Conservation (phyloP, 2,329 filamentous ascomycete genomes). For the Mollisia scopiformis region DNA sequence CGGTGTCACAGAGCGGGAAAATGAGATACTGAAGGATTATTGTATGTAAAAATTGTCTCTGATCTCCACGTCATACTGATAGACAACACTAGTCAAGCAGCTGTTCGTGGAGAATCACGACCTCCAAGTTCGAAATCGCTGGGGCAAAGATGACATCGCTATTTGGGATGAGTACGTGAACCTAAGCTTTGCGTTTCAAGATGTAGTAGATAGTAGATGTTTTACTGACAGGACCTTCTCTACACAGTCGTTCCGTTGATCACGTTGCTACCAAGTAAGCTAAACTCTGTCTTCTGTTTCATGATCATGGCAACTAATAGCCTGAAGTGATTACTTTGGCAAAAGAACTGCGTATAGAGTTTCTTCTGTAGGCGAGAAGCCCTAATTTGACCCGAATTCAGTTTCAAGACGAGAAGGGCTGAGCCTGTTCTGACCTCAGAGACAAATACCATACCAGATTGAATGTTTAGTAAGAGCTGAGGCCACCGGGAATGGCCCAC, state of each 20-base stretch:
- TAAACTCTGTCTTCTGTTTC: neutral
- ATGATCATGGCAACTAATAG: constrained; percentile 19
- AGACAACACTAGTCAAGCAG: constrained; percentile 34
- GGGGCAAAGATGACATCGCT: constrained; percentile 55
- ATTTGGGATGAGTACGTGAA: constrained; percentile 79
- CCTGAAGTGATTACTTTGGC: constrained; percentile 46
- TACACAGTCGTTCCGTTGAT: constrained; percentile 44
- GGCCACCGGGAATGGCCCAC: too few relatives aligned
- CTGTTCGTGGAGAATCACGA: constrained; percentile 58
- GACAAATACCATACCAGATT: too few relatives aligned
- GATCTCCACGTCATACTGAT: too few relatives aligned
- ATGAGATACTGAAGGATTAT: neutral
- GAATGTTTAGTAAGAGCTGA: too few relatives aligned
- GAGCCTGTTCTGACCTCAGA: neutral
- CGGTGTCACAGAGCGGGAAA: neutral
- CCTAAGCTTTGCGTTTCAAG: too few relatives aligned
- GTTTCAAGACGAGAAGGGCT: neutral
- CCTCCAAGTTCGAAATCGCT: constrained; percentile 55
- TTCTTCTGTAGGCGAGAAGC: constrained; percentile 52
- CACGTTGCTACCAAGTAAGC: constrained; percentile 49
- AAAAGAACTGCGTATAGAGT: constrained; percentile 48
- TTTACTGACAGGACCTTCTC: neutral
- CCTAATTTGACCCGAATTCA: constrained; percentile 47
- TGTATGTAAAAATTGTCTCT: too few relatives aligned
- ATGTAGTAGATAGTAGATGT: too few relatives aligned